Evolutionary conservation across 768 basidiomycete genomes (phyloP), one percentile per base, ranked within the genome.

Genomic region (Sporobolomyces roseus): DNA sequence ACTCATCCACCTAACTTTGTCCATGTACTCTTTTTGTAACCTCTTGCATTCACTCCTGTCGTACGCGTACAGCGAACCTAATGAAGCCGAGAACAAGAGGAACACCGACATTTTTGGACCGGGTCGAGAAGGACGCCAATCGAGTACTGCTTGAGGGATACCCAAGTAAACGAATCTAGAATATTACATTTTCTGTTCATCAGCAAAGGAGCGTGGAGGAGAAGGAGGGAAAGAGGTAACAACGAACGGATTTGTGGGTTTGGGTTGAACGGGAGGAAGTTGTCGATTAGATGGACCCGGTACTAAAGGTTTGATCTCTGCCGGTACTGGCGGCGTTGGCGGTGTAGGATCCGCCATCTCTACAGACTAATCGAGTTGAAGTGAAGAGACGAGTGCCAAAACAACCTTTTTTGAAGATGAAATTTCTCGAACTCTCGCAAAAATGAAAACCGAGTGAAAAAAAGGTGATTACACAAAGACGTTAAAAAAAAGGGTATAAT

Each of bases 71-170:
- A 84, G 83, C 29, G 88, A 88, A 4, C 86, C 75, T 36, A 88
- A 74, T 9, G 87, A 83, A 19, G 86, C 86, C 6, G 90, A 87
- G 74, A 91, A 79, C 33, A 86, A 83, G 64, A 92, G 83, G 81
- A 98, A 97, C 75, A 94, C 92, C 72, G 91, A 85, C 92, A 91
- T 93, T 75, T 96, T 96, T 69, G 91, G 84, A 1, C 90, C 91
- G 5, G 93, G 94, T 21, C 93, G 83, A 71, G 85, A 86, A 3
- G 93, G 93, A 41, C 88, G 85, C 77, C 89, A 90, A 73, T 86
- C 84, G 46, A 96, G 82, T 85, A 91, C 91, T 55, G 87, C 87
- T 21, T 86, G 82, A 29, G 85, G 84, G 35, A 85, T 81, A 50
- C 84, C 85, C 27, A 84, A 80, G 73, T 81, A 78, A 71, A 78